Conservation (phyloP, 1,284 basidiomycete genomes). For the Malassezia restricta region DNA sequence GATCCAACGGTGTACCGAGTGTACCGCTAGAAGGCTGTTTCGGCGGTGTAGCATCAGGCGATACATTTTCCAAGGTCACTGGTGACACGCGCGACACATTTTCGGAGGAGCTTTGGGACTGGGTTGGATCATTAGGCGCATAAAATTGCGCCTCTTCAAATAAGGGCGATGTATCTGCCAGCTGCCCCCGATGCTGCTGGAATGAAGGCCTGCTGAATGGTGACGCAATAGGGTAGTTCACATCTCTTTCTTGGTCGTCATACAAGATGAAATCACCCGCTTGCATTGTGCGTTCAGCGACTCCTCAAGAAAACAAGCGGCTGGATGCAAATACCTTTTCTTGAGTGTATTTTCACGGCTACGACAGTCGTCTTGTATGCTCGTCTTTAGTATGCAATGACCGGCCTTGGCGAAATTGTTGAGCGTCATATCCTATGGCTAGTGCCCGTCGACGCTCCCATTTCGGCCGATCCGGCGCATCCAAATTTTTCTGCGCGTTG, state of each 20-base stretch:
- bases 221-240: neutral
- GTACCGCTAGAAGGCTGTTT: conserved; percentile 10
- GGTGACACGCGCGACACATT: neutral
- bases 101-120: neutral
- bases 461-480: too few relatives aligned
- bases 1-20: conserved; percentile 10
- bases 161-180: conserved; percentile 3
- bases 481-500: too few relatives aligned
- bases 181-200: conserved; percentile 1
- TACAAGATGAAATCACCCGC: conserved; percentile 14
- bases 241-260: conserved; percentile 7
- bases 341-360: too few relatives aligned
- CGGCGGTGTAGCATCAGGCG: neutral
- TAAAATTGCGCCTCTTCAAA: conserved; percentile 5
- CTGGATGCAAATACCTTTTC: too few relatives aligned
- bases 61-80: neutral
- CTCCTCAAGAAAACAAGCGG: too few relatives aligned
- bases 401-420: too few relatives aligned
- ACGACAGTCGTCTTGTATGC: too few relatives aligned
- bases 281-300: conserved; percentile 3
- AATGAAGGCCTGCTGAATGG: conserved; percentile 5
- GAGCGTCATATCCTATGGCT: too few relatives aligned
- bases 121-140: neutral
- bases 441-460: too few relatives aligned
- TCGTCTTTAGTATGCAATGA: too few relatives aligned